Conservation (phyloP, 805 yeast genomes). For the Candida pseudofarinosa region DNA sequence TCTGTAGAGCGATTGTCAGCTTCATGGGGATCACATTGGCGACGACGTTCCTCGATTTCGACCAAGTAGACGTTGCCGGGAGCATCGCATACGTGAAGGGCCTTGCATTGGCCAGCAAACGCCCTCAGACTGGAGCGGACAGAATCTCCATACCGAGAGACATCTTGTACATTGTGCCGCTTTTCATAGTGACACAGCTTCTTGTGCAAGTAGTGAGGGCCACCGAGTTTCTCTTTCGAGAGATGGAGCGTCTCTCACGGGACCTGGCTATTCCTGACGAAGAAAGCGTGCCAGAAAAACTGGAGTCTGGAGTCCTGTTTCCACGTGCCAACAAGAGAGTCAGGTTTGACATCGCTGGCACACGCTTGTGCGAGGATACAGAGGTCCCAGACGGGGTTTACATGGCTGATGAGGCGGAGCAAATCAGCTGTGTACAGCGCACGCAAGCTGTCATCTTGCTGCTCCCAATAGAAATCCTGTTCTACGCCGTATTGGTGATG, state of each 20-base stretch:
- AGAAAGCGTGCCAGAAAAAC: neutral
- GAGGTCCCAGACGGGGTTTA: neutral
- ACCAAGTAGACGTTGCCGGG: neutral
- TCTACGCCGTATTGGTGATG: neutral
- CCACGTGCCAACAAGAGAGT: neutral
- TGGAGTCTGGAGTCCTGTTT: neutral
- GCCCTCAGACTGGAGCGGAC: neutral
- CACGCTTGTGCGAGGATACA: too few species aligned
- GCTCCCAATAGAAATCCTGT: neutral
- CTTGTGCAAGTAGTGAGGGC: neutral
- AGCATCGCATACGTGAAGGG: neutral
- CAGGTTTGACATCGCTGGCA: neutral
- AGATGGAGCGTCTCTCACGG: neutral
- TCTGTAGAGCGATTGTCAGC: neutral
- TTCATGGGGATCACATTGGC: neutral
- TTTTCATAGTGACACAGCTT: neutral
- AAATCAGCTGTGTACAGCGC: neutral
- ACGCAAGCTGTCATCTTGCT: neutral
- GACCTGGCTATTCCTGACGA: neutral
- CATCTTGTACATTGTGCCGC: neutral
- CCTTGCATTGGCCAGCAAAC: neutral
- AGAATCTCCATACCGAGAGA: neutral
- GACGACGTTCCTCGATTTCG: neutral
- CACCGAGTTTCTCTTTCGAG: neutral
- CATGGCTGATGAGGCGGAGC: neutral